Conservation (phyloP, 352 stramenopile species). For the Phytophthora pistaciae region DNA sequence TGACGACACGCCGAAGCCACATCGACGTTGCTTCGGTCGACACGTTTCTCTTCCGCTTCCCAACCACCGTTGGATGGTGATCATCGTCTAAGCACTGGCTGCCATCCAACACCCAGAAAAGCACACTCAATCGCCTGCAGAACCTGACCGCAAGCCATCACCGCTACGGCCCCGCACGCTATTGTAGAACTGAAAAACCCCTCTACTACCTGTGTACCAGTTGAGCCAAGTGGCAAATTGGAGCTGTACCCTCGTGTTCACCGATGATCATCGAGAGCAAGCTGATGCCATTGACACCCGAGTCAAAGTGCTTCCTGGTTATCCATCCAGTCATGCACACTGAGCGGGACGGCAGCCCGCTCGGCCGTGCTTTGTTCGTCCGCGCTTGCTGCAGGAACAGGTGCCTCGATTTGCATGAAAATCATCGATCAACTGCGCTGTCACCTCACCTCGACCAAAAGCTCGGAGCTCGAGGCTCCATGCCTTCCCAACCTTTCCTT, state of each 20-base stretch:
- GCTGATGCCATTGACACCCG: neutral
- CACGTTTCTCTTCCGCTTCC: conserved; percentile 18
- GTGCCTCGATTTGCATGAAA: conserved; percentile 17
- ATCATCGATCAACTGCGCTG: conserved; percentile 13
- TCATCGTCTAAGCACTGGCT: conserved; percentile 11
- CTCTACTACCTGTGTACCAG: conserved; percentile 8
- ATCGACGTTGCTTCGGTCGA: neutral
- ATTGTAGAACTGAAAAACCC: too few species aligned
- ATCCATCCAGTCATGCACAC: neutral
- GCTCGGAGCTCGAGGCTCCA: conserved; percentile 3
- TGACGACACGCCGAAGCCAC: neutral
- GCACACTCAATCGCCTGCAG: neutral
- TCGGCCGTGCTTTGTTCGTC: conserved; percentile 5
- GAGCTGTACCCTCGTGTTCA: neutral
- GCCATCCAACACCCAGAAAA: conserved; percentile 10
- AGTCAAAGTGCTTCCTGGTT: neutral
- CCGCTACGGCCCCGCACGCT: neutral
- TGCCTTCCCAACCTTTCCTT: conserved; percentile 29
- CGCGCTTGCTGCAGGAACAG: conserved; percentile 21
- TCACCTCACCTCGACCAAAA: neutral
- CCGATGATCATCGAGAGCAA: neutral
- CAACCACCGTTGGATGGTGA: conserved; percentile 13
- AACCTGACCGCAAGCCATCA: neutral
- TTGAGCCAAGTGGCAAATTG: neutral
- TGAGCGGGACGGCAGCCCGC: neutral